Conservation (phyloP, 2,329 filamentous ascomycete genomes). For the Microthyrium microscopicum region DNA sequence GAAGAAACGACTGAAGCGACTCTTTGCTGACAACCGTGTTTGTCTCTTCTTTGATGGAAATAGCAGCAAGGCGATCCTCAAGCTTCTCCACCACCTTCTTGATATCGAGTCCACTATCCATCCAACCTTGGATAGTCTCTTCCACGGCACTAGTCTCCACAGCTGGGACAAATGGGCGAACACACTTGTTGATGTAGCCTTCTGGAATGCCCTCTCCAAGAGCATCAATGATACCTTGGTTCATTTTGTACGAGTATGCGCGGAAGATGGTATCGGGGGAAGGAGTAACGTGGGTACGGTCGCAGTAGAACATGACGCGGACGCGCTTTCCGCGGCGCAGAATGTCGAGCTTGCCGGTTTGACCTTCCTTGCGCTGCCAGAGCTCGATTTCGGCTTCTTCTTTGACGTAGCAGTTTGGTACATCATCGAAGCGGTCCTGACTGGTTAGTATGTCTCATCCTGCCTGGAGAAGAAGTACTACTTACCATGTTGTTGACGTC, state of each 20-base stretch:
- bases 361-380: slow-evolving; percentile 16
- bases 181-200: slow-evolving; percentile 29
- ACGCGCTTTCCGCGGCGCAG: slow-evolving; percentile 13
- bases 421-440: slow-evolving; percentile 41
- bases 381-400: slow-evolving; percentile 28
- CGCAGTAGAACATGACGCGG: slow-evolving; percentile 41
- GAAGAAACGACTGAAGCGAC: too few species aligned
- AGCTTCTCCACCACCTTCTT: slow-evolving; percentile 2
- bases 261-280: slow-evolving; percentile 20
- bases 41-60: background rate
- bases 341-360: background rate
- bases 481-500: slow-evolving; percentile 19
- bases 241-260: slow-evolving; percentile 50
- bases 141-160: slow-evolving; percentile 4
- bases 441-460: too few species aligned
- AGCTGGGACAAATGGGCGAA: slow-evolving; percentile 3
- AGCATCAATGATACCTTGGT: slow-evolving; percentile 44
- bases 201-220: slow-evolving; percentile 34
- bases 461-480: too few species aligned
- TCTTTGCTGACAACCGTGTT: background rate
- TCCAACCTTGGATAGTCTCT: slow-evolving; percentile 5
- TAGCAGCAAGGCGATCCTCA: slow-evolving; percentile 2
- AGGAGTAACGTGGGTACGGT: slow-evolving; percentile 25
- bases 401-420: slow-evolving; percentile 44
- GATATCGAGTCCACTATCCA: slow-evolving; percentile 5